These are phyloP conservation scores for Monilinia laxa DNA, from an alignment of 2,329 filamentous ascomycete genomes.

Conservation along the genomic window DNA sequence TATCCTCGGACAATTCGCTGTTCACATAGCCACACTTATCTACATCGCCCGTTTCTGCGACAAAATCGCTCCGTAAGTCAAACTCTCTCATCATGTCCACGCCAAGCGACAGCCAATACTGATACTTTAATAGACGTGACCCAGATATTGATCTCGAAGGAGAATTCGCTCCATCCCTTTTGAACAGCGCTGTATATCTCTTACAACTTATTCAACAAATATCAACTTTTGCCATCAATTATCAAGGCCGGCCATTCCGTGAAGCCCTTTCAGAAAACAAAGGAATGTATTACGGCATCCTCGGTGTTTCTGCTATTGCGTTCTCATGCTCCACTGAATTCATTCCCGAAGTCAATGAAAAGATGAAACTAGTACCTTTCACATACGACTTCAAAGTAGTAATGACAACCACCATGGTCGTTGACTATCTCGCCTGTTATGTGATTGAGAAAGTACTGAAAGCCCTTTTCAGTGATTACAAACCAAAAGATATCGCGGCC, in stretches of 20 bases:
- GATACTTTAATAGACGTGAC: slow-evolving; percentile 46
- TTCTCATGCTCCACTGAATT: slow-evolving; percentile 96
- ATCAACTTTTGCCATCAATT: slow-evolving; percentile 98
- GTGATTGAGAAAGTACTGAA: slow-evolving; percentile 86
- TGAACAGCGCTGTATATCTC: slow-evolving; percentile 96
- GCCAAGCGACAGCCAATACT: slow-evolving; percentile 24
- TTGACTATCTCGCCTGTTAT: slow-evolving; percentile 87
- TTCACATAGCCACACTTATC: slow-evolving; percentile 91
- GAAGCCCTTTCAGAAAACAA: slow-evolving; percentile 89
- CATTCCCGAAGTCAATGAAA: slow-evolving; percentile 89
- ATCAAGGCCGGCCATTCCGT: slow-evolving; percentile 96
- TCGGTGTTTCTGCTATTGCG: slow-evolving; percentile 84
- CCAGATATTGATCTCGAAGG: slow-evolving; percentile 83
- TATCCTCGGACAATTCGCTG: slow-evolving; percentile 92
- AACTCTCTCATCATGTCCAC: not conserved
- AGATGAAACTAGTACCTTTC: slow-evolving; percentile 90
- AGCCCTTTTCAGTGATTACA: slow-evolving; percentile 82
- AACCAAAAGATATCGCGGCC: slow-evolving; percentile 88
- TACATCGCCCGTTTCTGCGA: slow-evolving; percentile 92
- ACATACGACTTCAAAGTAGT: slow-evolving; percentile 82
- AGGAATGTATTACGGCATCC: slow-evolving; percentile 96
- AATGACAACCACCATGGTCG: slow-evolving; percentile 78
- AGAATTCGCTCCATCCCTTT: slow-evolving; percentile 87
- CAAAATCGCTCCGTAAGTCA: slow-evolving; percentile 74
- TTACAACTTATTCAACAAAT: slow-evolving; percentile 98